These are phyloP conservation scores for Rhynchosporium secalis DNA, from an alignment of 2,329 filamentous ascomycete genomes.

Conservation along the genomic window DNA sequence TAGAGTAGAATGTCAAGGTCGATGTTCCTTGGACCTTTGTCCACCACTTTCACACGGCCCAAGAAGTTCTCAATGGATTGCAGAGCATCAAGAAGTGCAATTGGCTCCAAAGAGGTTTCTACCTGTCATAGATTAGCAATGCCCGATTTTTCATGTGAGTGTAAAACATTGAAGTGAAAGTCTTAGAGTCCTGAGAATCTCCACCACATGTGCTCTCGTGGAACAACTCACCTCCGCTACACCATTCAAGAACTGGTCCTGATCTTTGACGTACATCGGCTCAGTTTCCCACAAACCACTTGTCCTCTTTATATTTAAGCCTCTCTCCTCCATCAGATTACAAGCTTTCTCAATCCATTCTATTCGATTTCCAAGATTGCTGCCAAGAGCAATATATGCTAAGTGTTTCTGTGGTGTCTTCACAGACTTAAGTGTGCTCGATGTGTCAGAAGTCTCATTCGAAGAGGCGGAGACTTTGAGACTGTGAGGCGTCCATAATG, in stretches of 20 bases:
- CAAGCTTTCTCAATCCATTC: slow-evolving; percentile 84
- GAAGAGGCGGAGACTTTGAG: slow-evolving; percentile 12
- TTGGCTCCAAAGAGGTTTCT: slow-evolving; percentile 73
- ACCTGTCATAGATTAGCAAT: slow-evolving; percentile 55
- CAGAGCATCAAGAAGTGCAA: slow-evolving; percentile 74
- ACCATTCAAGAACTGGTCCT: slow-evolving; percentile 87
- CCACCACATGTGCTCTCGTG: neutral
- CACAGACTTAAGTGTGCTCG: neutral
- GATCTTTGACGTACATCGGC: slow-evolving; percentile 94
- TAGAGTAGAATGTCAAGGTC: slow-evolving; percentile 92
- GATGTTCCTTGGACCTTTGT: slow-evolving; percentile 93
- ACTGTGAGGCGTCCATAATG: slow-evolving; percentile 28
- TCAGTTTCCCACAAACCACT: slow-evolving; percentile 93
- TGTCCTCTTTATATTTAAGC: slow-evolving; percentile 74
- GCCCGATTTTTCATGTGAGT: neutral
- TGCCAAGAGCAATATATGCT: slow-evolving; percentile 86
- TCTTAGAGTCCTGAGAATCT: neutral
- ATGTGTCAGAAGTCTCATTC: neutral
- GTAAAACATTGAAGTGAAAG: neutral
- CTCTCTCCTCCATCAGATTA: slow-evolving; percentile 69
- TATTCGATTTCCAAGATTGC: slow-evolving; percentile 86
- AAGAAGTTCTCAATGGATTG: slow-evolving; percentile 81
- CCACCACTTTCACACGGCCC: slow-evolving; percentile 79
- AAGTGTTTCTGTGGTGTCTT: slow-evolving; percentile 23
- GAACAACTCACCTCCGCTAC: slow-evolving; percentile 74